Conservation (phyloP, 768 basidiomycete species). For the Mycena indigotica region DNA sequence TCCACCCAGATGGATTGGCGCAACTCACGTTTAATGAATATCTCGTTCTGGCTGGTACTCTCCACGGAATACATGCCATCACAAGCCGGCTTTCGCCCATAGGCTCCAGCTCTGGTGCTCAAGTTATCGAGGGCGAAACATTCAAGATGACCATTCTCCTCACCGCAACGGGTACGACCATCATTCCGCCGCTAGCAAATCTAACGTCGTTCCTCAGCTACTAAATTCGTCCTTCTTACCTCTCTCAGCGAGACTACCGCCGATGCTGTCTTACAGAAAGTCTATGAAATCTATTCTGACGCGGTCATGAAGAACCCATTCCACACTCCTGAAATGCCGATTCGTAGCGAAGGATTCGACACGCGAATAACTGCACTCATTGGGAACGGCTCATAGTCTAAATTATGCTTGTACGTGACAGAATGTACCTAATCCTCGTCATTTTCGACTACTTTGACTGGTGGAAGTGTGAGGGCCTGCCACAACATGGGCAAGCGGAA, state of each 20-base stretch:
- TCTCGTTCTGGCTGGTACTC: slow-evolving; percentile 91
- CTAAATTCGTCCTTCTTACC: slow-evolving; percentile 92
- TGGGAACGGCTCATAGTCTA: slow-evolving; percentile 37
- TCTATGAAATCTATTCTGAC: slow-evolving; percentile 93
- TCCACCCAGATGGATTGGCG: slow-evolving; percentile 81
- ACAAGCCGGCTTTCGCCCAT: slow-evolving; percentile 87
- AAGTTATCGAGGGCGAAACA: slow-evolving; percentile 93
- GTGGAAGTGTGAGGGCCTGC: slow-evolving; percentile 7
- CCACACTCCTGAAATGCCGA: slow-evolving; percentile 99
- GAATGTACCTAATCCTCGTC: slow-evolving; percentile 7
- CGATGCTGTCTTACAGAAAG: slow-evolving; percentile 72
- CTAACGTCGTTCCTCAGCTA: too few relatives aligned
- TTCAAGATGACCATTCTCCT: slow-evolving; percentile 94
- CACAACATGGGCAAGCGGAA: not conserved
- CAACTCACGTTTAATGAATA: slow-evolving; percentile 91
- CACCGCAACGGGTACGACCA: slow-evolving; percentile 94
- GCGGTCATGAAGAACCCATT: slow-evolving; percentile 99
- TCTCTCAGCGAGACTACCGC: slow-evolving; percentile 74
- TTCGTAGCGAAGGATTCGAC: slow-evolving; percentile 90
- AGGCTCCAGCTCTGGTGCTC: slow-evolving; percentile 80
- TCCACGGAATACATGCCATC: slow-evolving; percentile 99
- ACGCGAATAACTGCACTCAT: slow-evolving; percentile 62
- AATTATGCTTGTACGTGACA: not conserved
- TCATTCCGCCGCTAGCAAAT: too few relatives aligned
- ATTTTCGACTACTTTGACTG: not conserved